Evolutionary conservation across 331 rosid species (phyloP), one percentile per base, ranked within the genome.

Genomic region (Acacia concinna): DNA sequence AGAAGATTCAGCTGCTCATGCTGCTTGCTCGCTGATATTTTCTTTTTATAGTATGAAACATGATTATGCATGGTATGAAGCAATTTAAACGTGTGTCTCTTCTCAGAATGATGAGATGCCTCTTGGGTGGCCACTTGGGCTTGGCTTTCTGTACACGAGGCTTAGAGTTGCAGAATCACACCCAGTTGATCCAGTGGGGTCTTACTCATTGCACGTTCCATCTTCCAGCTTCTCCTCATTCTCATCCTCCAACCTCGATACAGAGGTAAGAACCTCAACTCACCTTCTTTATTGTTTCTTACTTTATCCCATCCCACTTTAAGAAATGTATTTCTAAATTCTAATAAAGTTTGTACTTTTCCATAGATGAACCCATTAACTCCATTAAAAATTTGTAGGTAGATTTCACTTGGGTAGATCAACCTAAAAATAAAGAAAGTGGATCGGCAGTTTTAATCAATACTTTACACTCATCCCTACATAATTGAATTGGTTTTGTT

Each of bases 191-290:
- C 80, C 87, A 38, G 59, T 13, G n/a, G 66, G 34, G 30, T 88
- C 80, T 54, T 79, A 76, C 81, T 68, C 82, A 63, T 23, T 75
- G 73, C 90, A 78, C 77, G 6, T 81, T 10, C 89, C 91, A 63
- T 90, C 94, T 18, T 68, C 78, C 31, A 94, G 96, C 85, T 87
- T 90, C 90, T 89, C 98, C 65, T 92, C 97, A 49, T 82, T 90
- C 62, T 90, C 92, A 62, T 92, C 98, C 86, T 92, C 98, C 76
- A 88, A 85, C 83, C 96, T 94, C 28, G 97, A 92, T 70, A 94
- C 98, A 14, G 88, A 87, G 98, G 98, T 94, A 81, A 38, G 3
- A 46, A 83, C 31, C 21, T 72, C 8, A 85, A 52, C 38, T 21
- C 68, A 47, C 27, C 51, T 28, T 15, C 6, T 57, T 21, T 27